A percentile compares a stretch with the other conserved stretches of the same genome.
These are phyloP conservation scores for Aureobasidium sp. DNA, from an alignment of 2,329 filamentous ascomycete genomes.

Conservation along the genomic window DNA sequence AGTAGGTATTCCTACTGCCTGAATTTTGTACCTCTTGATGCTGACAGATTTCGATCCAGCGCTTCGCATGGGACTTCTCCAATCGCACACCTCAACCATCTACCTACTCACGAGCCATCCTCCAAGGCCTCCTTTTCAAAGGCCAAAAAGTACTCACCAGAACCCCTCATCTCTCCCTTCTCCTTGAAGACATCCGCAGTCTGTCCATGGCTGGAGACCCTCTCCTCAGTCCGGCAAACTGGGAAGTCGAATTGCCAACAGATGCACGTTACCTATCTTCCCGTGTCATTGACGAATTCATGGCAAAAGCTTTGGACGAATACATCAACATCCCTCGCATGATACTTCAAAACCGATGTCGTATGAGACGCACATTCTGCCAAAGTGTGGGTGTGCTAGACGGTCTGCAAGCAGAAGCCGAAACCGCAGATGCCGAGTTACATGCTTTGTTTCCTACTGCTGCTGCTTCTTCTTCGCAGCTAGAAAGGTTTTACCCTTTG, in stretches of 20 bases:
- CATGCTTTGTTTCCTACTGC: neutral
- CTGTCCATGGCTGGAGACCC: slow-evolving; percentile 65
- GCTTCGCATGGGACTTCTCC: slow-evolving; percentile 67
- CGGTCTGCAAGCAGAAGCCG: slow-evolving; percentile 70
- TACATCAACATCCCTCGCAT: slow-evolving; percentile 80
- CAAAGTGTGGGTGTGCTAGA: slow-evolving; percentile 82
- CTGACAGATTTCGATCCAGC: slow-evolving; percentile 38
- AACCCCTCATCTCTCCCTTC: slow-evolving; percentile 62
- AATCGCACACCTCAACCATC: slow-evolving; percentile 74
- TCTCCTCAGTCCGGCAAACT: slow-evolving; percentile 66
- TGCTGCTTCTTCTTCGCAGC: neutral
- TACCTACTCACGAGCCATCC: slow-evolving; percentile 66
- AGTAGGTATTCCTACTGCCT: slow-evolving; percentile 5
- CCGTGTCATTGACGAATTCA: slow-evolving; percentile 63
- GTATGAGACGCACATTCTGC: slow-evolving; percentile 80
- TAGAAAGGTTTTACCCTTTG: slow-evolving; percentile 53
- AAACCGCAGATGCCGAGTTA: slow-evolving; percentile 58
- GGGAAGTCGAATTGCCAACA: slow-evolving; percentile 65
- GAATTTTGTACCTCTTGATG: neutral
- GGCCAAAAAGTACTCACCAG: slow-evolving; percentile 59
- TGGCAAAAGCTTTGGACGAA: slow-evolving; percentile 47
- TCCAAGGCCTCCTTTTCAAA: slow-evolving; percentile 55
- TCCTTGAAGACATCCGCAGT: slow-evolving; percentile 75
- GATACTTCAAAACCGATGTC: slow-evolving; percentile 82
- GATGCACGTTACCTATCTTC: slow-evolving; percentile 70